phyloP scores from a whole-genome alignment of 176 grass and related monocot species.

The Calamus simplicifolius region DNA sequence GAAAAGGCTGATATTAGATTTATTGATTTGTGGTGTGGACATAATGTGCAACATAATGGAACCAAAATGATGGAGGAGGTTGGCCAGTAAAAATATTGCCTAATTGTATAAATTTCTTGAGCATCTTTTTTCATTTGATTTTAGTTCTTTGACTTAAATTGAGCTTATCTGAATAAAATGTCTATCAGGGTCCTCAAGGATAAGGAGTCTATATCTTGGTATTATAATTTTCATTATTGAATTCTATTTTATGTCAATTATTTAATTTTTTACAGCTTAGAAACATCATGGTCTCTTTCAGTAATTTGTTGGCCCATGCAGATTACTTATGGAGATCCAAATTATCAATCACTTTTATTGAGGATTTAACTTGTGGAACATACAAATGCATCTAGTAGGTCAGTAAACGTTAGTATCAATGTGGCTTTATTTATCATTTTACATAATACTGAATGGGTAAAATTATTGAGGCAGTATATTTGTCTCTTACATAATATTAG shows the following conservation, averaged over 20 bases:
- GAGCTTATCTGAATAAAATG: neutral
- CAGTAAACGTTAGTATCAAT: conserved; percentile 18
- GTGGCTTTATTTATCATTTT: too few relatives aligned
- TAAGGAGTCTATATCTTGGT: conserved; percentile 92
- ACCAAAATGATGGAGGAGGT: conserved; percentile 76
- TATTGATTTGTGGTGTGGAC: conserved; percentile 65
- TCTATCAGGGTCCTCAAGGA: conserved; percentile 60
- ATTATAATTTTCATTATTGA: conserved; percentile 7
- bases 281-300: neutral
- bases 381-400: conserved; percentile 94
- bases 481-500: too few relatives aligned
- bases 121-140: neutral
- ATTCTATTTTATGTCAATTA: neutral
- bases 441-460: too few relatives aligned
- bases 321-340: conserved; percentile 98
- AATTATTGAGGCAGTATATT: too few relatives aligned
- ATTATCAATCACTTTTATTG: conserved; percentile 60
- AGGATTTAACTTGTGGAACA: conserved; percentile 58
- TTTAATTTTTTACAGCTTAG: neutral
- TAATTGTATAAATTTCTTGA: neutral
- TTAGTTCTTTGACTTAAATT: conserved; percentile 10
- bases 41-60: conserved; percentile 68
- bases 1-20: neutral
- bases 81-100: conserved; percentile 32
- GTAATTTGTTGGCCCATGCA: conserved; percentile 28